A percentile compares a stretch with the other conserved stretches of the same genome.
Conservation (phyloP, 75 land plant genomes). For the Pseudotsuga menziesii region DNA sequence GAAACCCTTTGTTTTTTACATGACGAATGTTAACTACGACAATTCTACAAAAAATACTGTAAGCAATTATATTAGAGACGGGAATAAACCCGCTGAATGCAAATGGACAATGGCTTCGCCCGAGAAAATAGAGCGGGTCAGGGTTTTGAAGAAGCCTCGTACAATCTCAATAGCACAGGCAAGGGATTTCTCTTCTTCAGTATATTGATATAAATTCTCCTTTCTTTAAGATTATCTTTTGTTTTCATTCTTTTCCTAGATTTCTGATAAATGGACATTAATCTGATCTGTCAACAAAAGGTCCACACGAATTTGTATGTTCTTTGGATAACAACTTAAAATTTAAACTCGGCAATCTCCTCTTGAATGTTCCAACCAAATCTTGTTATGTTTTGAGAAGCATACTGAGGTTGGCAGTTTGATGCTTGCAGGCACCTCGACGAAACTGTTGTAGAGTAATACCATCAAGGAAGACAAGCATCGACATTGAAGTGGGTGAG, state of each 20-base stretch:
- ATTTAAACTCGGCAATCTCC: too few species aligned
- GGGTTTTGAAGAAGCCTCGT: slow-evolving; percentile 23
- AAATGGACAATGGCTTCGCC: slow-evolving; percentile 53
- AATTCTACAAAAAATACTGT: slow-evolving; percentile 17
- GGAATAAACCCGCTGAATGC: slow-evolving; percentile 18
- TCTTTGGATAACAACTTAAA: too few species aligned
- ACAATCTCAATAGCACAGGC: slow-evolving; percentile 24
- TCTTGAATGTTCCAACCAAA: too few species aligned
- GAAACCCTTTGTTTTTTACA: slow-evolving; percentile 49
- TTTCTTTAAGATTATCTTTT: too few species aligned
- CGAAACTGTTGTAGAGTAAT: slow-evolving; percentile 63
- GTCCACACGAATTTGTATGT: too few species aligned
- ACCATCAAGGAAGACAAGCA: slow-evolving; percentile 21
- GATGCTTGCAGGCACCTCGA: slow-evolving; percentile 47
- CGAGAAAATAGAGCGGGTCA: slow-evolving; percentile 17
- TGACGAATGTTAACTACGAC: slow-evolving; percentile 17
- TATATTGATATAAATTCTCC: too few species aligned
- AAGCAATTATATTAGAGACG: slow-evolving; percentile 18
- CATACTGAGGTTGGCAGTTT: too few species aligned
- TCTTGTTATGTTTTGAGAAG: too few species aligned
- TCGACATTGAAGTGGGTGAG: slow-evolving; percentile 31
- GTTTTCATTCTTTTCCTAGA: too few species aligned
- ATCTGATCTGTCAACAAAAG: too few species aligned
- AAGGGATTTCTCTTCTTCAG: background rate
- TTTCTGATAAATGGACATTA: too few species aligned